Base-by-base conservation (phyloP, 306 rosid genomes). In the Vigna trinervia region DNA sequence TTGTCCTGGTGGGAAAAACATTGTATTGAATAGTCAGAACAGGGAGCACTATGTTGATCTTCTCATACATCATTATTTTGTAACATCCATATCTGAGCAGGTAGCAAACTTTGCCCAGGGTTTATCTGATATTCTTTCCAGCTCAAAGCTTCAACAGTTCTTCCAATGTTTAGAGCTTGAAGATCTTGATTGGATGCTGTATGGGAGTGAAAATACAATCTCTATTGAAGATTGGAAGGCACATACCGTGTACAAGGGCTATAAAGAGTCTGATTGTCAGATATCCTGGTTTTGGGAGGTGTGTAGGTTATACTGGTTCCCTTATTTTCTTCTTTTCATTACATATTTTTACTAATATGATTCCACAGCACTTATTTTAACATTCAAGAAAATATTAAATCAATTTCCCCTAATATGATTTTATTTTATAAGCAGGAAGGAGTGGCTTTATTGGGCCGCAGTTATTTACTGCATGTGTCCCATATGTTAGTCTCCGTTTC, bases 251-350 rank as follows among this genome's bases (percentile, higher is more conserved):
- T 92, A 92, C 80, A 81, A 78, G 65, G 97, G 93, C 85, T 95
- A 87, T 87, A 79, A 83, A 75, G 97, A 90, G 84, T 86, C 75
- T 20, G 98, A 95, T 82, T 28, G 63, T 81, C 96, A 90, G 61
- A 92, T 95, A 76, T 77, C 75, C 47, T 94, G 98, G 98, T 94
- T 94, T 87, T 94, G 97, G 97, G 83, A 92, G 96, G 98, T 90
- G 82, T 17, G 82, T 80, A 30, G 20, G 73, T 41, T 78, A 30
- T 30, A 80, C 73, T 75, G 32, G n/a, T 54, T 69, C 12, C 51
- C 15, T 43, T 39, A 11, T 34, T 8, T 23, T 46, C 39, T 30
- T 15, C 0, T 34, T 22, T 19, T 50, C 5, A 11, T 38, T 17
- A 12, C 6, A 36, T 34, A 14, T 32, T 0, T 26, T 15, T 19